Evolutionary conservation across 805 yeast species (phyloP).

Genomic region (Metschnikowia cubensis): DNA sequence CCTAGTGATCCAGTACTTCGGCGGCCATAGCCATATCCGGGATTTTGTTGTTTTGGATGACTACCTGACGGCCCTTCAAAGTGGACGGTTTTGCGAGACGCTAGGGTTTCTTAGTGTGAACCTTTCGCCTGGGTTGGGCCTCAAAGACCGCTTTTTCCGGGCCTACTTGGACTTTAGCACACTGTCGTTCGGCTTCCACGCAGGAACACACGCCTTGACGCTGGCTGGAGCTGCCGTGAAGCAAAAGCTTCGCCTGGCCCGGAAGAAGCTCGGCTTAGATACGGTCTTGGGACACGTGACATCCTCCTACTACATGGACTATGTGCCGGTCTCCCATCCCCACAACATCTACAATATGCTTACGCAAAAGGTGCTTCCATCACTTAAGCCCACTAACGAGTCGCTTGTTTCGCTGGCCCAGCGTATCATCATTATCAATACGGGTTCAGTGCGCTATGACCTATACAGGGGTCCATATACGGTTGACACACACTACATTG

Average conservation of each 20-base stretch:
- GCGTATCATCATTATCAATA: conserved; percentile 62
- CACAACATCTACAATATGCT: conserved; percentile 56
- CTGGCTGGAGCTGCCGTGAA: conserved; percentile 48
- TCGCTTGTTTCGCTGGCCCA: conserved; percentile 12
- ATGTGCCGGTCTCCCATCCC: conserved; percentile 52
- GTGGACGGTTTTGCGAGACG: conserved; percentile 92
- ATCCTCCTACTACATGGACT: conserved; percentile 57
- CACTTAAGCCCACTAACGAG: conserved; percentile 27
- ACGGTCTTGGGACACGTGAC: conserved; percentile 64
- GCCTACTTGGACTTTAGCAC: conserved; percentile 80
- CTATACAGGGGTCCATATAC: conserved; percentile 82
- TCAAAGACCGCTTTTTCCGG: conserved; percentile 40
- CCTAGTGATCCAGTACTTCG: conserved; percentile 75
- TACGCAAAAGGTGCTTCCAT: conserved; percentile 52
- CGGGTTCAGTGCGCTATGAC: conserved; percentile 88
- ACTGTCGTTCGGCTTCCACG: conserved; percentile 65
- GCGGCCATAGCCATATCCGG: conserved; percentile 91
- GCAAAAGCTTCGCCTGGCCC: conserved; percentile 36
- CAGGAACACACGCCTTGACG: conserved; percentile 41
- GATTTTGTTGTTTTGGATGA: conserved; percentile 72
- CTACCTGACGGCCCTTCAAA: conserved; percentile 73
- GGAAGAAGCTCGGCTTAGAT: conserved; percentile 51
- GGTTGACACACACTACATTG: conserved; percentile 70
- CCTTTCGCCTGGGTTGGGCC: conserved; percentile 11
- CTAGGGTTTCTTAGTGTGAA: conserved; percentile 78